These are phyloP conservation scores for Cytospora piceicola DNA, from an alignment of 2,329 filamentous ascomycete species.

Conservation along the genomic window DNA sequence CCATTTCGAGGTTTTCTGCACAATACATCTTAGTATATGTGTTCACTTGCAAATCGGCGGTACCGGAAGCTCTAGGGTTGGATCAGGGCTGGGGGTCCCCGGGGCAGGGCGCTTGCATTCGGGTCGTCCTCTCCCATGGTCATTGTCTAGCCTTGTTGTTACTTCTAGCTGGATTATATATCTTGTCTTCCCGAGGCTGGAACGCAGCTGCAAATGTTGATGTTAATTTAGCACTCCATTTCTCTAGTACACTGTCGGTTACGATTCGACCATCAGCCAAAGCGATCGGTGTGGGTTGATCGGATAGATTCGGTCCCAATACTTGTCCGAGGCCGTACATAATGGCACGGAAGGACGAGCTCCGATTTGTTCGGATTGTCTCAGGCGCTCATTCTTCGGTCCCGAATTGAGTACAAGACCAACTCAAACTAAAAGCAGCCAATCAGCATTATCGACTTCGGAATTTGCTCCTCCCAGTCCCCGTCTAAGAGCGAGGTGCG, in stretches of 20 bases:
- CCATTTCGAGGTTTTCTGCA: too few species aligned
- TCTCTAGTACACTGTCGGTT: neutral
- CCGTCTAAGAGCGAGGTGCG: slow-evolving; percentile 12
- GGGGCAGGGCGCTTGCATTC: too few species aligned
- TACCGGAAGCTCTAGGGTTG: too few species aligned
- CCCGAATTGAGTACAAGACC: neutral
- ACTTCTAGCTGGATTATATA: neutral
- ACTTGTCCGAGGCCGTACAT: neutral
- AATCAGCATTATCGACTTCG: slow-evolving; percentile 2
- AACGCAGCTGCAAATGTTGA: neutral
- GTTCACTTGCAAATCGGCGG: too few species aligned
- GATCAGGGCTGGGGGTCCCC: too few species aligned
- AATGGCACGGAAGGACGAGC: neutral
- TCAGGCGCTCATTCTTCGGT: slow-evolving; percentile 6
- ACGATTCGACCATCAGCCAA: too few species aligned
- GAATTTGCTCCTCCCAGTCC: neutral
- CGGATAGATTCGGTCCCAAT: neutral
- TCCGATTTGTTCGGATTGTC: slow-evolving; percentile 12
- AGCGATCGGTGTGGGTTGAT: neutral
- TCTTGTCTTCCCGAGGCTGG: neutral
- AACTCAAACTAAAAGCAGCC: neutral
- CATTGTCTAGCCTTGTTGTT: too few species aligned
- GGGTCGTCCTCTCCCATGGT: too few species aligned
- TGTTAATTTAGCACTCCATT: neutral
- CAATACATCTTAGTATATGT: too few species aligned